phyloP scores from a whole-genome alignment of 768 basidiomycete genomes.

The Leccinum sublutescens region DNA sequence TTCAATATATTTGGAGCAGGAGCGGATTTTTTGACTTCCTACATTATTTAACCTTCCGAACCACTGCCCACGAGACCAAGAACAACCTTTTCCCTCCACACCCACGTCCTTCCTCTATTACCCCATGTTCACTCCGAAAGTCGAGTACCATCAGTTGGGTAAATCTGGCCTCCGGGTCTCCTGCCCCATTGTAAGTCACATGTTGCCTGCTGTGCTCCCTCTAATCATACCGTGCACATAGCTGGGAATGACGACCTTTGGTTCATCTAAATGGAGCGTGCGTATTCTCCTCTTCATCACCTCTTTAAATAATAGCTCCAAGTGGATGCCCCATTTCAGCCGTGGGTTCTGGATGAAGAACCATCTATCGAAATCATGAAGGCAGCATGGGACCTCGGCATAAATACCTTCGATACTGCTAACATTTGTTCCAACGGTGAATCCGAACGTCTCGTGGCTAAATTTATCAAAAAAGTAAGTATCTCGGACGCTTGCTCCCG shows the following conservation, averaged over 20 bases:
- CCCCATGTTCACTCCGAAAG: too few relatives aligned
- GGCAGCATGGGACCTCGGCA: slow-evolving; percentile 39
- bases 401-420: slow-evolving; percentile 42
- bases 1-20: too few relatives aligned
- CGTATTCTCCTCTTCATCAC: slow-evolving; percentile 2
- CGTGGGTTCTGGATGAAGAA: slow-evolving; percentile 29
- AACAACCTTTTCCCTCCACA: too few relatives aligned
- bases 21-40: too few relatives aligned
- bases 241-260: slow-evolving; percentile 31
- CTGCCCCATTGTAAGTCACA: slow-evolving; percentile 21
- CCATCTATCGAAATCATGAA: slow-evolving; percentile 36
- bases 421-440: slow-evolving; percentile 37
- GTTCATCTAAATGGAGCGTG: slow-evolving; percentile 27
- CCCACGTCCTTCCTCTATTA: too few relatives aligned
- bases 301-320: background rate
- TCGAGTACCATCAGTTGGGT: slow-evolving; percentile 32
- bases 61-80: too few relatives aligned
- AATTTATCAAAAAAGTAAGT: slow-evolving; percentile 36
- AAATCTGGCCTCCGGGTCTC: slow-evolving; percentile 34
- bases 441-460: slow-evolving; percentile 38
- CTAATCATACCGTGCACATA: background rate
- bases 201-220: background rate
- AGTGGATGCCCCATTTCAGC: background rate
- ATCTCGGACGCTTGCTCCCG: too few relatives aligned
- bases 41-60: too few relatives aligned